phyloP scores from a whole-genome alignment of 352 stramenopile species.

The Lagenidium sp. region DNA sequence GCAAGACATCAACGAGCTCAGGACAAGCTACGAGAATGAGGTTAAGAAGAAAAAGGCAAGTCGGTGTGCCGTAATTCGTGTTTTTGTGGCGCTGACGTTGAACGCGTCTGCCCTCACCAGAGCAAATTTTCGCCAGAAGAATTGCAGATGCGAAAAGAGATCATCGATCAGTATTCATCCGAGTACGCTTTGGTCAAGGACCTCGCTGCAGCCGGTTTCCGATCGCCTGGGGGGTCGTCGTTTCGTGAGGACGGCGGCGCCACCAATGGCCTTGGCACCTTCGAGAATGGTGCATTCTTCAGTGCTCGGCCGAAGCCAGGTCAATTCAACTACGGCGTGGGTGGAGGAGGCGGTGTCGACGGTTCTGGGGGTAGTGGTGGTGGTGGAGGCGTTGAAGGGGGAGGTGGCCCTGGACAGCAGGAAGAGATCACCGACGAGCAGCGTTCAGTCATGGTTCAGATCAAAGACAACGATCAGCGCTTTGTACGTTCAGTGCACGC shows the following conservation, averaged over 20 bases:
- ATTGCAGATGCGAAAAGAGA: slow-evolving; percentile 68
- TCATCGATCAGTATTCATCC: slow-evolving; percentile 69
- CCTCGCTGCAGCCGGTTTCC: slow-evolving; percentile 46
- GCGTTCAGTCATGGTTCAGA: slow-evolving; percentile 53
- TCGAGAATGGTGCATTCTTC: slow-evolving; percentile 61
- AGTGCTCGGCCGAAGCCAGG: slow-evolving; percentile 20
- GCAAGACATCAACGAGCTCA: slow-evolving; percentile 70
- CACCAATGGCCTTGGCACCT: slow-evolving; percentile 30
- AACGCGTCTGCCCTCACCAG: too few species aligned
- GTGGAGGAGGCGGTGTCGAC: slow-evolving; percentile 12
- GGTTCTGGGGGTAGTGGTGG: slow-evolving; percentile 13
- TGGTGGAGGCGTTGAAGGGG: slow-evolving; percentile 20
- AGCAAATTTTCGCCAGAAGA: slow-evolving; percentile 74
- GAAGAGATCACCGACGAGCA: slow-evolving; percentile 67
- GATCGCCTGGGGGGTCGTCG: slow-evolving; percentile 27
- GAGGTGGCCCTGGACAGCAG: slow-evolving; percentile 14
- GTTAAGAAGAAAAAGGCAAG: slow-evolving; percentile 78
- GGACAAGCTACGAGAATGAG: slow-evolving; percentile 56
- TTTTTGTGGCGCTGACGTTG: too few species aligned
- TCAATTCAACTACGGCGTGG: slow-evolving; percentile 11
- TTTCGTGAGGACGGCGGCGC: slow-evolving; percentile 38
- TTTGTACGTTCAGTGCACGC: slow-evolving; percentile 36
- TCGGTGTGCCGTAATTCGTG: too few species aligned
- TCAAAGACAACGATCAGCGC: slow-evolving; percentile 75
- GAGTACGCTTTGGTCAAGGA: slow-evolving; percentile 78